Base-by-base conservation (phyloP, 176 grass and related monocot genomes). In the Echinochloa phyllopogon region DNA sequence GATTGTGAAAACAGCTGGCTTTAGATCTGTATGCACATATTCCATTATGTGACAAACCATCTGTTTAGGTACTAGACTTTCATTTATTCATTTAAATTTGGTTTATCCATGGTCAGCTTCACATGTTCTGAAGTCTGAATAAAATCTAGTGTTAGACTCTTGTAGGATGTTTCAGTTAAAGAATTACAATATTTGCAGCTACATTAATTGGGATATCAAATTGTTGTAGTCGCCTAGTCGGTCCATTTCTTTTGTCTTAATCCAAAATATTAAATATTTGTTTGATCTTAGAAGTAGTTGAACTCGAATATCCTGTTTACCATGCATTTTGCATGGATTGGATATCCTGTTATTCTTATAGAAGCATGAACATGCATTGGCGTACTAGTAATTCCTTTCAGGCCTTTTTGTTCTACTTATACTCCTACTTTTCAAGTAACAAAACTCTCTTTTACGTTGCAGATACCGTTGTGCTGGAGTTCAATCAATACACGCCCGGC, bases 401-500 rank as follows among this genome's bases (percentile, higher is more conserved):
- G 16, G 2, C 63, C 58, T 47, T 74, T 65, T 49, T 3, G 48
- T 25, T 20, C 36, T 79, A 17, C 58, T 8, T 44, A 5, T 37
- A 18, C 49, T 53, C 42, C 3, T 79, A 27, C 59, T 72, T n/a
- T 45, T 16, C 20, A 78, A 63, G 1, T 64, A 57, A 65, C 49
- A 24, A 3, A 17, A 43, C 14, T 78, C 40, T 47, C 44, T n/a
- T 33, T 23, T 68, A 59, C 67, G 14, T 84, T 78, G 42, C 77
- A 98, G 93, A 92, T 47, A 92, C 74, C 4, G 65, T 98, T 8
- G 84, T 92, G 62, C 71, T 98, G 71, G 93, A 95, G 83, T 98
- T 98, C 81, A 94, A 96, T 68, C 93, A 98, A 80, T 98, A 98
- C 76, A 94, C 89, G 6, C 85, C 81, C 4, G 96, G 96, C 64